phyloP scores from a whole-genome alignment of 2,329 filamentous ascomycete genomes.

The Epichloe typhina region DNA sequence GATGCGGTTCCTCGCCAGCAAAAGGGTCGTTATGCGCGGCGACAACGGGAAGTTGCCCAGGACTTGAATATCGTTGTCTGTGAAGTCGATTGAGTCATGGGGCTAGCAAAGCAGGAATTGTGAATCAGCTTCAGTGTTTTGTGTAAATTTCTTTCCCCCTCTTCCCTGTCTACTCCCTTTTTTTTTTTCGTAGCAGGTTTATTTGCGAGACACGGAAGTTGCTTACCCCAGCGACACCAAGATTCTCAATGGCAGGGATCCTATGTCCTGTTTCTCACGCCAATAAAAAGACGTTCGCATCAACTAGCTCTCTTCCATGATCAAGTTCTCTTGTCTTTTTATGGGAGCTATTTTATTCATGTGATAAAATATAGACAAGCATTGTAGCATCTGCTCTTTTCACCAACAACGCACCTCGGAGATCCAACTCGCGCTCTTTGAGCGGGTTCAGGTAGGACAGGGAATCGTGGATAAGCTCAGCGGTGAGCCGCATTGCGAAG shows the following conservation, averaged over 20 bases:
- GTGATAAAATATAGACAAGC: constrained; percentile 14
- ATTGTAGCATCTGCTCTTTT: constrained; percentile 95
- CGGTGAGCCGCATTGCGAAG: constrained; percentile 78
- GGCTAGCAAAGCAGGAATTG: constrained; percentile 39
- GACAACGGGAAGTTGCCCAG: constrained; percentile 89
- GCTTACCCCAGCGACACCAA: constrained; percentile 84
- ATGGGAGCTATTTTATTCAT: not conserved
- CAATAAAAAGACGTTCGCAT: constrained; percentile 47
- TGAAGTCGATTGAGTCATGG: constrained; percentile 94
- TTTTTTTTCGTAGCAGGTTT: not conserved
- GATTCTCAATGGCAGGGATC: constrained; percentile 93
- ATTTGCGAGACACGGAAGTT: not conserved
- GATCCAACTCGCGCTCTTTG: constrained; percentile 96
- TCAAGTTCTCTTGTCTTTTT: constrained; percentile 29
- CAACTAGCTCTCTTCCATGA: constrained; percentile 53
- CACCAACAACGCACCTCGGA: constrained; percentile 79
- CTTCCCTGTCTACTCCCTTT: not conserved
- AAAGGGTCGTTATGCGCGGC: constrained; percentile 73
- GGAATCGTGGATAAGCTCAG: constrained; percentile 86
- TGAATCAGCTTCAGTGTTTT: not conserved
- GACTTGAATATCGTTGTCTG: constrained; percentile 89
- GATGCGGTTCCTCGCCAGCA: constrained; percentile 83
- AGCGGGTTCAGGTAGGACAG: constrained; percentile 97
- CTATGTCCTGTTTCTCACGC: constrained; percentile 68
- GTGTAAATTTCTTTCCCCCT: not conserved